A percentile compares a stretch with the other conserved stretches of the same genome.
These are phyloP conservation scores for Blastomyces parvus DNA, from an alignment of 2,329 filamentous ascomycete species.

Conservation along the genomic window DNA sequence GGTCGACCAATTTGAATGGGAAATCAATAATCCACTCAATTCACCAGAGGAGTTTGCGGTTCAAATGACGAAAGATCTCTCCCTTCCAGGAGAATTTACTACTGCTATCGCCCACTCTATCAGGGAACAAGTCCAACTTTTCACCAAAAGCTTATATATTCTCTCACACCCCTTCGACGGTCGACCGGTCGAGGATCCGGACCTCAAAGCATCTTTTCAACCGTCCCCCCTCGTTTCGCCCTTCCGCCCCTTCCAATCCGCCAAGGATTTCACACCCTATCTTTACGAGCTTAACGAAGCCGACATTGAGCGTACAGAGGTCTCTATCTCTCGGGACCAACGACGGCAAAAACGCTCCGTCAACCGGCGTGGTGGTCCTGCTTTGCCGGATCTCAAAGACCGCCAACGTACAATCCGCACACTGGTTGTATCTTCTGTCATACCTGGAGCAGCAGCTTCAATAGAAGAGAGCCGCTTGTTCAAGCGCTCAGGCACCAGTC, in stretches of 20 bases:
- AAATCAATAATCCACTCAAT: conserved; percentile 90
- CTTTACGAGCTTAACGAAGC: conserved; percentile 88
- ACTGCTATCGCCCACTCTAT: conserved; percentile 98
- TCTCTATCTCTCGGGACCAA: conserved; percentile 88
- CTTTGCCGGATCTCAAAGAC: conserved; percentile 91
- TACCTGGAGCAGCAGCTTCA: conserved; percentile 72
- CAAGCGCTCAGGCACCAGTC: conserved; percentile 60
- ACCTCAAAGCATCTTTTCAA: conserved; percentile 75
- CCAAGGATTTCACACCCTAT: conserved; percentile 89
- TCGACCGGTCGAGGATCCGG: conserved; percentile 81
- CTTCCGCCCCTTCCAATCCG: conserved; percentile 82
- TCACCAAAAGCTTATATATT: conserved; percentile 86
- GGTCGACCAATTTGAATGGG: conserved; percentile 98
- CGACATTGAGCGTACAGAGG: conserved; percentile 81
- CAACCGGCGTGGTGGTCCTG: conserved; percentile 83
- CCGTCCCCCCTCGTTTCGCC: conserved; percentile 71
- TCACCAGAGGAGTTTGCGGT: conserved; percentile 89
- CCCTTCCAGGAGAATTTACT: conserved; percentile 87
- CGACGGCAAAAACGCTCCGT: conserved; percentile 90
- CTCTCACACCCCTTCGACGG: conserved; percentile 93
- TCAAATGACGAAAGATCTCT: conserved; percentile 81
- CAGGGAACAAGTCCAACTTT: conserved; percentile 88
- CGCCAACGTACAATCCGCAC: conserved; percentile 87
- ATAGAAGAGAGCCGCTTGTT: conserved; percentile 80
- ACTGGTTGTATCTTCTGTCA: conserved; percentile 79